A percentile compares a stretch with the other conserved stretches of the same genome.
phyloP scores from a whole-genome alignment of 2,329 filamentous ascomycete species.

The Xylariaceae sp. region DNA sequence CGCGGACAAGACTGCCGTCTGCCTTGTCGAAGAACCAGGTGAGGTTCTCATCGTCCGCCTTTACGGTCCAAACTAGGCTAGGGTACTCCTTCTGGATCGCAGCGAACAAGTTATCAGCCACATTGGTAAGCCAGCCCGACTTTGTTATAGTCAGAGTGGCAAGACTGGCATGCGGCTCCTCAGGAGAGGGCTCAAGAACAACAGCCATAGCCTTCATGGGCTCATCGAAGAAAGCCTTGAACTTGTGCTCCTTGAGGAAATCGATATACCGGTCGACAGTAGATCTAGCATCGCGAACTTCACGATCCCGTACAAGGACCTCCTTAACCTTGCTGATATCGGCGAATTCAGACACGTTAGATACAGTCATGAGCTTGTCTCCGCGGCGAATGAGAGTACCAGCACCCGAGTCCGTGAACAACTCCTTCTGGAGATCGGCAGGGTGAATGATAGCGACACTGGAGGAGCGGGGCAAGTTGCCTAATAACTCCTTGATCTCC shows the following conservation, averaged over 20 bases:
- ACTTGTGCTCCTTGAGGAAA: constrained; percentile 67
- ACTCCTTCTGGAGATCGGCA: constrained; percentile 88
- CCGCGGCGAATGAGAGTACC: constrained; percentile 89
- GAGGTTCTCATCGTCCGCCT: constrained; percentile 90
- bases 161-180: constrained; percentile 69
- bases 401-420: constrained; percentile 93
- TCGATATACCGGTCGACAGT: constrained; percentile 85
- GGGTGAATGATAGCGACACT: constrained; percentile 98
- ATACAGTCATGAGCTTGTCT: constrained; percentile 76
- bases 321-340: constrained; percentile 74
- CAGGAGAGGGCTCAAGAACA: constrained; percentile 67
- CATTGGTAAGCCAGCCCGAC: constrained; percentile 87
- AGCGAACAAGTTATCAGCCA: constrained; percentile 91
- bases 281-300: constrained; percentile 73
- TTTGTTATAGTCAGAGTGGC: constrained; percentile 92
- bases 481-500: constrained; percentile 91
- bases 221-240: constrained; percentile 93
- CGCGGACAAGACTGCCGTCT: constrained; percentile 79
- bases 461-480: constrained; percentile 81
- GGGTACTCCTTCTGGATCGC: constrained; percentile 91
- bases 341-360: constrained; percentile 66
- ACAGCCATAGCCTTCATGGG: constrained; percentile 88
- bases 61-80: constrained; percentile 92
- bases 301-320: constrained; percentile 73
- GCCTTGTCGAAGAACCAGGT: constrained; percentile 98